Conservation (phyloP, 192 early-diverging fungal species). For the Entomortierella chlamydospora region DNA sequence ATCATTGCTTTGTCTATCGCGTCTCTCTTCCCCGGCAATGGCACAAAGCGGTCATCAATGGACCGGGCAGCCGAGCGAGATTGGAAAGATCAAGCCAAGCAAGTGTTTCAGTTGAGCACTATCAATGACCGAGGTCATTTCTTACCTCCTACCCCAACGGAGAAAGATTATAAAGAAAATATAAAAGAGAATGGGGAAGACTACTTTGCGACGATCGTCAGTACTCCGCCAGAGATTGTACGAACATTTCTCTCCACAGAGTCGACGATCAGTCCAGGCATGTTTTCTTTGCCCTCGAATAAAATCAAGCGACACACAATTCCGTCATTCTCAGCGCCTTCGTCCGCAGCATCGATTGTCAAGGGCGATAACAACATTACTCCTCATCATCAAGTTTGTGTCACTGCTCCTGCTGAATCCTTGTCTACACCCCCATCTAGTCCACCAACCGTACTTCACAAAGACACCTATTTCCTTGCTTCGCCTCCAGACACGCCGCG, state of each 20-base stretch:
- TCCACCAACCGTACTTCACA: background rate
- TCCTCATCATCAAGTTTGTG: background rate
- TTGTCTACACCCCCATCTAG: conserved; percentile 20
- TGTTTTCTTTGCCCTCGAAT: conserved; percentile 31
- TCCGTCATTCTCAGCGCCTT: conserved; percentile 17
- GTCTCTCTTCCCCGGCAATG: conserved; percentile 2
- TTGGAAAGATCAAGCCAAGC: conserved; percentile 29
- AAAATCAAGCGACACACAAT: conserved; percentile 27
- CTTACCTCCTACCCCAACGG: conserved; percentile 19
- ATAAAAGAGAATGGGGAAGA: conserved; percentile 2
- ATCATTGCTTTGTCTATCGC: conserved; percentile 1
- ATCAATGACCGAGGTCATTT: conserved; percentile 26
- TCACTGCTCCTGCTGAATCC: background rate
- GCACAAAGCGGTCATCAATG: conserved; percentile 8
- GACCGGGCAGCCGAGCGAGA: conserved; percentile 19
- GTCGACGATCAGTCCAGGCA: conserved; percentile 39
- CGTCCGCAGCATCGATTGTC: no score
- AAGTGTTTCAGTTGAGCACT: conserved; percentile 35
- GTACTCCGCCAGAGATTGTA: conserved; percentile 25
- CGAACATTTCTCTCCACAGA: conserved; percentile 30
- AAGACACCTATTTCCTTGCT: conserved; percentile 1
- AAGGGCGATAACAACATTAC: conserved; percentile 4
- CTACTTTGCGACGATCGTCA: conserved; percentile 26
- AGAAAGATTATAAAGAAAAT: conserved; percentile 11
- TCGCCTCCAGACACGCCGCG: background rate